phyloP scores from a whole-genome alignment of 495 filamentous ascomycete species.

The Penicillium maclennaniae region DNA sequence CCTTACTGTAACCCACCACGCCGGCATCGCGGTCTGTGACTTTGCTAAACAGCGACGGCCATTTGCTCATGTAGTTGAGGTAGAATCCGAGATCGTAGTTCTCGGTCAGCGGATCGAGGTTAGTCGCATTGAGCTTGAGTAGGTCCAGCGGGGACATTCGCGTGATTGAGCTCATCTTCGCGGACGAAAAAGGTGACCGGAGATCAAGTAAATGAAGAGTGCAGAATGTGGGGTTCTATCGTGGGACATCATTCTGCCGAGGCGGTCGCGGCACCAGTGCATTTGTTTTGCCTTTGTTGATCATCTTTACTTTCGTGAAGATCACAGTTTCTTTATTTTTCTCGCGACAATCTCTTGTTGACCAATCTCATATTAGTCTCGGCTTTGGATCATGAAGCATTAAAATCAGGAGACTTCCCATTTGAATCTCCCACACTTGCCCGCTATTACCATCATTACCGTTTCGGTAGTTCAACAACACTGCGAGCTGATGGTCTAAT shows the following conservation, averaged over 20 bases:
- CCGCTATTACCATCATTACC: not conserved
- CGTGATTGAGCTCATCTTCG: constrained; percentile 62
- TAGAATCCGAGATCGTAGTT: constrained; percentile 96
- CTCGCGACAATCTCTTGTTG: not conserved
- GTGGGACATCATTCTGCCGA: not conserved
- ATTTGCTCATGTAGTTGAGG: constrained; percentile 87
- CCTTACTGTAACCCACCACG: constrained; percentile 88
- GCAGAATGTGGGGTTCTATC: constrained; percentile 12
- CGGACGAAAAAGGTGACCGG: not conserved
- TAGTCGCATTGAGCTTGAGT: constrained; percentile 76
- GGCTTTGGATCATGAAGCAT: not conserved
- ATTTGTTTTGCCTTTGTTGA: not conserved
- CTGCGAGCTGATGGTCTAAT: constrained; percentile 10
- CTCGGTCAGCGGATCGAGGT: constrained; percentile 90
- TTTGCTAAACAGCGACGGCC: constrained; percentile 88
- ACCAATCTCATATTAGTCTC: not conserved
- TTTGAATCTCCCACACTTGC: not conserved
- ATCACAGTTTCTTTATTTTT: not conserved
- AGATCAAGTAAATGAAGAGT: not conserved
- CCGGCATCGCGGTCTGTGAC: constrained; percentile 77
- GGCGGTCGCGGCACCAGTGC: not conserved
- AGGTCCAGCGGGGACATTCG: constrained; percentile 71
- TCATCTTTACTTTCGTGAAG: not conserved
- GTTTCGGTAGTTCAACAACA: constrained; percentile 3
- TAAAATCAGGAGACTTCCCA: not conserved